phyloP scores from a whole-genome alignment of 805 yeast species.

The Scheffersomyces spartinae region DNA sequence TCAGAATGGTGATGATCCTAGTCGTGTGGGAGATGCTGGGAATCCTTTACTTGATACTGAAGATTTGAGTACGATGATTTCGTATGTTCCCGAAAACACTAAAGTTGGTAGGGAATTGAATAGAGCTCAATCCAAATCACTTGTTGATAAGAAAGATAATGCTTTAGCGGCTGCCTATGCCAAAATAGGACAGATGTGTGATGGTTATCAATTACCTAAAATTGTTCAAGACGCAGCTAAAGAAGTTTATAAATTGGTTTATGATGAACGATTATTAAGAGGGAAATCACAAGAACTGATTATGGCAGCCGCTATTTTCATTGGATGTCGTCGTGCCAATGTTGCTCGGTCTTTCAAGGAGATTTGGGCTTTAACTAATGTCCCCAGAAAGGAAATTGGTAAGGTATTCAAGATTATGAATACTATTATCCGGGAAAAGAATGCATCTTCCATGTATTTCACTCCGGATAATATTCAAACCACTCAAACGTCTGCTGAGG shows the following conservation, averaged over 20 bases:
- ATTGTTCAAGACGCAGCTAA: conserved; percentile 97
- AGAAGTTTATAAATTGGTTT: conserved; percentile 85
- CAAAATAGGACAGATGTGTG: conserved; percentile 90
- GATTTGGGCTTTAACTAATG: conserved; percentile 89
- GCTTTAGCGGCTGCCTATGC: conserved; percentile 83
- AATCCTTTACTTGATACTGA: conserved; percentile 87
- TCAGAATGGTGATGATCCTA: conserved; percentile 96
- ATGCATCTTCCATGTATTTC: conserved; percentile 31
- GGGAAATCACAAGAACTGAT: conserved; percentile 90
- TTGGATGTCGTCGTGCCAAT: conserved; percentile 89
- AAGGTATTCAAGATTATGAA: conserved; percentile 80
- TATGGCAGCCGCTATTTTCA: conserved; percentile 91
- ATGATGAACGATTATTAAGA: conserved; percentile 74
- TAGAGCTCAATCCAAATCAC: conserved; percentile 77
- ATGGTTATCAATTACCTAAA: conserved; percentile 87
- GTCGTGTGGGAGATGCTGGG: conserved; percentile 98
- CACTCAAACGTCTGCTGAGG: conserved; percentile 86
- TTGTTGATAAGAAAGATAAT: conserved; percentile 80
- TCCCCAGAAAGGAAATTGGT: conserved; percentile 90
- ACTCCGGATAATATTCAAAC: conserved; percentile 46
- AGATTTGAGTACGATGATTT: conserved; percentile 85
- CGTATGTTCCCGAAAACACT: conserved; percentile 78
- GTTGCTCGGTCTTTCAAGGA: conserved; percentile 94
- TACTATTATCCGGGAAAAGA: conserved; percentile 41
- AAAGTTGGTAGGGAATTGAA: conserved; percentile 80